phyloP scores from a whole-genome alignment of 164 flowering plant species.

The Akebia trifoliata region DNA sequence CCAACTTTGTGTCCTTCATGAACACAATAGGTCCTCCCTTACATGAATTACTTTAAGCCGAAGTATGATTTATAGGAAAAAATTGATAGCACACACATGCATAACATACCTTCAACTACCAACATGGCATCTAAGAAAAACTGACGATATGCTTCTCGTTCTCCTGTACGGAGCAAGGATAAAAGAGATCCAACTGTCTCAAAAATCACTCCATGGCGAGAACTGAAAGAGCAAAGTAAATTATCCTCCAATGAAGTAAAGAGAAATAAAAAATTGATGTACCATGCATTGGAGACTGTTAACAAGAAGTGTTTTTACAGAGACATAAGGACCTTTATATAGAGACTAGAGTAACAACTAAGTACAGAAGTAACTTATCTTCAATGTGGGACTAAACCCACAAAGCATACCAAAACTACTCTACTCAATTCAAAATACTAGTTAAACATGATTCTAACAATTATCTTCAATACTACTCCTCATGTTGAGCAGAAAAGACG shows the following conservation, averaged over 20 bases:
- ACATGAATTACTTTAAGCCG: neutral
- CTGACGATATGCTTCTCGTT: conserved; percentile 75
- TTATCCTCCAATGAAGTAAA: neutral
- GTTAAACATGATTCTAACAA: too few species aligned
- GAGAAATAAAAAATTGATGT: neutral
- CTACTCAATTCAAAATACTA: too few species aligned
- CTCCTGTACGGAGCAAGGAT: conserved; percentile 77
- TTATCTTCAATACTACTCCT: too few species aligned
- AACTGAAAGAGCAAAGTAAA: conserved; percentile 30
- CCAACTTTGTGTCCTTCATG: neutral
- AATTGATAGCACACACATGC: neutral
- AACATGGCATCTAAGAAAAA: conserved; percentile 74
- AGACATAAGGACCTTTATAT: neutral
- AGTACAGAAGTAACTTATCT: neutral
- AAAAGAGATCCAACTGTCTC: conserved; percentile 76
- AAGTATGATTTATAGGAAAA: neutral
- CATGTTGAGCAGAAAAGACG: too few species aligned
- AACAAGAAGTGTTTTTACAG: neutral
- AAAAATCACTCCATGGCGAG: conserved; percentile 67
- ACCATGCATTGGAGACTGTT: neutral
- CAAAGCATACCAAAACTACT: too few species aligned
- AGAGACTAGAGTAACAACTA: neutral
- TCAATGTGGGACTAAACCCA: too few species aligned
- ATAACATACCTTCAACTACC: conserved; percentile 57
- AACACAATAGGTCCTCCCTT: neutral